Evolutionary conservation across 306 rosid species (phyloP).

Genomic region (Delonix regia): DNA sequence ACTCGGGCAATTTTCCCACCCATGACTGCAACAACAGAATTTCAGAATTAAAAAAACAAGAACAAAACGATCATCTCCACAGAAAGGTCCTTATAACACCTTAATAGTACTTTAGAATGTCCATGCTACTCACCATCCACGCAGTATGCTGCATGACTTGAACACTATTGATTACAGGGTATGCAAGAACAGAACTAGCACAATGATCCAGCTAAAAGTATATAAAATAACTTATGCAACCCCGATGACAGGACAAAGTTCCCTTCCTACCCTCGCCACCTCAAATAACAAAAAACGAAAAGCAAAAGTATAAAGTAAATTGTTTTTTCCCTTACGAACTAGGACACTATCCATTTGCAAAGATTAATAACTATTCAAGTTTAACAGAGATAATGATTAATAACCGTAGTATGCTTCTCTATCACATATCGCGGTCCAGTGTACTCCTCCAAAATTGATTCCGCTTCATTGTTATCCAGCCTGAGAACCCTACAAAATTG

Average conservation of each 20-base stretch:
- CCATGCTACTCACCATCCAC: neutral
- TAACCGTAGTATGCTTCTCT: constrained; percentile 73
- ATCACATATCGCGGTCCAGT: constrained; percentile 79
- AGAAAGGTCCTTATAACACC: constrained; percentile 24
- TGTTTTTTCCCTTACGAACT: constrained; percentile 23
- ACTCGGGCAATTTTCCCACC: constrained; percentile 71
- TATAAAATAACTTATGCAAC: neutral
- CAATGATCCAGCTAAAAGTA: neutral
- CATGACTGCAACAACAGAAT: constrained; percentile 66
- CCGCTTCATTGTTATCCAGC: constrained; percentile 60
- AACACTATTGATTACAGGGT: constrained; percentile 5
- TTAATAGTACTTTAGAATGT: neutral
- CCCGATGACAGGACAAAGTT: neutral
- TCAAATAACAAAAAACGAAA: constrained; percentile 9
- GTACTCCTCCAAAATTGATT: constrained; percentile 68
- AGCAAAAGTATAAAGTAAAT: constrained; percentile 15
- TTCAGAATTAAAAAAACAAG: constrained; percentile 27
- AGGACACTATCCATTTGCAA: constrained; percentile 5
- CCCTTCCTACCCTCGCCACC: neutral
- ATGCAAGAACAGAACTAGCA: neutral
- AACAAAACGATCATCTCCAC: constrained; percentile 15
- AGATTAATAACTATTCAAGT: constrained; percentile 18
- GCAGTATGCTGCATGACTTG: constrained; percentile 30
- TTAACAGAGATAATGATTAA: constrained; percentile 38
- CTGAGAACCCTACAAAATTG: constrained; percentile 65